Conservation (phyloP, 2,329 filamentous ascomycete genomes). For the Colletotrichum plurivorum region DNA sequence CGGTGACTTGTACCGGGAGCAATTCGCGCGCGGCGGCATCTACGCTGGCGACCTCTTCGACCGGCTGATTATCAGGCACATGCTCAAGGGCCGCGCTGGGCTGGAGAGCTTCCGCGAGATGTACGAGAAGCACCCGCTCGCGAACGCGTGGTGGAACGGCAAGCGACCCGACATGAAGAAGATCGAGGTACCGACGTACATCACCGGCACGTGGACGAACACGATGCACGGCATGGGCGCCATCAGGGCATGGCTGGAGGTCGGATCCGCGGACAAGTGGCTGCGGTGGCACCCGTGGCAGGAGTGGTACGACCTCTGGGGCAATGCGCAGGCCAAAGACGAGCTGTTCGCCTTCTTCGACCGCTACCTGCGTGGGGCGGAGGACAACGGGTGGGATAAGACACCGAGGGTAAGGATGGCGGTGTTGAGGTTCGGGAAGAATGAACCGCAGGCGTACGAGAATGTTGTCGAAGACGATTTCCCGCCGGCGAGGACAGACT, state of each 20-base stretch:
- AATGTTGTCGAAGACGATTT: constrained; percentile 49
- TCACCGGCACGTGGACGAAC: constrained; percentile 36
- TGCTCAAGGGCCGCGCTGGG: constrained; percentile 43
- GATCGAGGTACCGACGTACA: constrained; percentile 45
- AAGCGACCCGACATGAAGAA: constrained; percentile 43
- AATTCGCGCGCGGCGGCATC: constrained; percentile 44
- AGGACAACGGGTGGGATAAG: constrained; percentile 59
- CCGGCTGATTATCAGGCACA: constrained; percentile 38
- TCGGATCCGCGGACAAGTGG: constrained; percentile 58
- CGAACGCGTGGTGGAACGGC: constrained; percentile 45
- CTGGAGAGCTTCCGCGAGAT: constrained; percentile 44
- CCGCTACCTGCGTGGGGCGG: constrained; percentile 55
- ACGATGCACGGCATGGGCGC: constrained; percentile 45
- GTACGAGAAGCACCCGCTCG: constrained; percentile 42
- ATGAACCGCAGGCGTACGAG: constrained; percentile 44
- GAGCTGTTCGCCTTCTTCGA: constrained; percentile 62
- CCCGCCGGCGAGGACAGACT: constrained; percentile 39
- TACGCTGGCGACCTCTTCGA: constrained; percentile 42
- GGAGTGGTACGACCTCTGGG: constrained; percentile 29
- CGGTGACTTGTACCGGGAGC: constrained; percentile 45
- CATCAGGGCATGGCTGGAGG: constrained; percentile 49
- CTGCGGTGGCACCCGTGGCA: constrained; percentile 44
- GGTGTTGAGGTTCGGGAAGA: constrained; percentile 48
- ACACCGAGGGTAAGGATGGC: constrained; percentile 59
- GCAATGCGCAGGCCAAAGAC: constrained; percentile 38